Evolutionary conservation across 306 rosid genomes (phyloP), one percentile per base, ranked within the genome.

Genomic region (Prosopis cineraria): DNA sequence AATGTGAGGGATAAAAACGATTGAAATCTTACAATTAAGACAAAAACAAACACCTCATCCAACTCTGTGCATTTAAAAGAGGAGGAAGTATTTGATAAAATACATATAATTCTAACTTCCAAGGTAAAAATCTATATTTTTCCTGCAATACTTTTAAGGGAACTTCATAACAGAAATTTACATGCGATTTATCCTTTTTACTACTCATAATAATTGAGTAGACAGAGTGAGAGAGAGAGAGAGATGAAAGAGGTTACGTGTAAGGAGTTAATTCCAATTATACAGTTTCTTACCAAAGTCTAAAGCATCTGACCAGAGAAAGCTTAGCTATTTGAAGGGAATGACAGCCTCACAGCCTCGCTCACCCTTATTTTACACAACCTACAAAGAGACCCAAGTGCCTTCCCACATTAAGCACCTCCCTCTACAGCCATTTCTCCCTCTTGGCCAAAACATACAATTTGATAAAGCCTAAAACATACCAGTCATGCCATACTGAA

Each of bases 401-500:
- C 71, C 79, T 60, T 76, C 71, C 76, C 48, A 2, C 34, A 52
- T 53, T 72, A 52, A 66, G 40, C 50, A 25, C 82, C 78, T 48
- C 58, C 53, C 79, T 20, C 76, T 13, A 73, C 55, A 40, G 17
- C 59, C 77, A 48, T 80, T 48, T 59, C 72, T 68, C 80, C 76
- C 68, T 59, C 56, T 1, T 31, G 41, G 73, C 74, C 55, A 77
- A 65, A 70, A 68, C 50, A 56, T 27, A 55, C 40, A 58, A 43
- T 39, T 55, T 50, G 44, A 14, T 53, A 48, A 45, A 56, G 77
- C 68, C 72, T 82, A 90, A 78, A 87, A 89, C 98, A 88, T 92
- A 70, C 95, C 89, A 62, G 91, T 59, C 90, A 92, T 84, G 10
- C 98, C 92, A 73, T 82, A 94, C 79, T 92, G 97, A 75, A 91